Conservation (phyloP, 495 filamentous ascomycete species). For the Penicillium paradoxum region DNA sequence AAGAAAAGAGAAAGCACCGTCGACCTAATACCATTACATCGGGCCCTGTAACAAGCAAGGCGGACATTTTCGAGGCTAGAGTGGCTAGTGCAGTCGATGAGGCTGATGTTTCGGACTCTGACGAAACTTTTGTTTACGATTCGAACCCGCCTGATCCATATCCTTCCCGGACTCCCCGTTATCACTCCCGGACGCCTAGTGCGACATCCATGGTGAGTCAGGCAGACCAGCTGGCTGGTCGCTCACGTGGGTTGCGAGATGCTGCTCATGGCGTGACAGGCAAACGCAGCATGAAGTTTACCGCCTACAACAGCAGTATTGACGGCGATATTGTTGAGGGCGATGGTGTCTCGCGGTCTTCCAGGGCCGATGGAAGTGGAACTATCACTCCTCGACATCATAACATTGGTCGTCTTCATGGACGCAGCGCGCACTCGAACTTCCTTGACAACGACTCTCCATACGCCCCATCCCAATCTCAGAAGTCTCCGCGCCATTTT, state of each 20-base stretch:
- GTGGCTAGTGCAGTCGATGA: conserved; percentile 91
- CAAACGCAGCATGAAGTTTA: conserved; percentile 98
- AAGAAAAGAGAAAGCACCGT: conserved; percentile 78
- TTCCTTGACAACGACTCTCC: conserved; percentile 72
- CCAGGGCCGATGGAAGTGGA: conserved; percentile 53
- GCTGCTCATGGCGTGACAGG: conserved; percentile 62
- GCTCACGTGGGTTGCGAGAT: conserved; percentile 61
- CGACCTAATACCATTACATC: conserved; percentile 55
- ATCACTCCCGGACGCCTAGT: conserved; percentile 93
- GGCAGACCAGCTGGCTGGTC: conserved; percentile 61
- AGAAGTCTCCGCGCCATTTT: conserved; percentile 59
- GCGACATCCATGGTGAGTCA: conserved; percentile 85
- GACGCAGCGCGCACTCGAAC: conserved; percentile 63
- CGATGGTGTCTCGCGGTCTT: conserved; percentile 56
- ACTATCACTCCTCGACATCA: conserved; percentile 66
- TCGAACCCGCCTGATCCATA: conserved; percentile 87
- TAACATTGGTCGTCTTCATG: conserved; percentile 64
- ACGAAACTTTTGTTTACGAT: conserved; percentile 98
- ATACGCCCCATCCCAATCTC: conserved; percentile 38
- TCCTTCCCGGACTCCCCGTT: conserved; percentile 67
- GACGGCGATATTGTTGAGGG: conserved; percentile 59
- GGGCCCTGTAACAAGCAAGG: conserved; percentile 79
- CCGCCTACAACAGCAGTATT: conserved; percentile 59
- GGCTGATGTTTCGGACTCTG: conserved; percentile 91
- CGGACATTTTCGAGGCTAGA: conserved; percentile 96